These are phyloP conservation scores for Seiridium cupressi DNA, from an alignment of 2,329 filamentous ascomycete species.

Conservation along the genomic window DNA sequence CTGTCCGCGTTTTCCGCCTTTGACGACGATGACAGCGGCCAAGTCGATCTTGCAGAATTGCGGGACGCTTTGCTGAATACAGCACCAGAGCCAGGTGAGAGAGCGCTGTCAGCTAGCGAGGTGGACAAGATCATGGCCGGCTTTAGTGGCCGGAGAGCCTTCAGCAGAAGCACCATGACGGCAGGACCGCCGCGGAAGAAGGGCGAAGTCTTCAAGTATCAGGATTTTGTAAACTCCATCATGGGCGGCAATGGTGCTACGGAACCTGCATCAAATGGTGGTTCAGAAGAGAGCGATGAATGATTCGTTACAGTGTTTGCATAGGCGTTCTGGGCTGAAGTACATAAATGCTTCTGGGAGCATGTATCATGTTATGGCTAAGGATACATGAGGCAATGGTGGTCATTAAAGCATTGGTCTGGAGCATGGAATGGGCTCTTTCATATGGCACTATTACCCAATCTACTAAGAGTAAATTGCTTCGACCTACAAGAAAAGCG, in stretches of 20 bases:
- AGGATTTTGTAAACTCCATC: slow-evolving; percentile 80
- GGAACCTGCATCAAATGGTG: slow-evolving; percentile 25
- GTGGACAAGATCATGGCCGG: slow-evolving; percentile 85
- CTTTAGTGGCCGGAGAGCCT: slow-evolving; percentile 63
- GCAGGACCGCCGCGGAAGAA: slow-evolving; percentile 57
- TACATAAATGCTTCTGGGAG: background rate
- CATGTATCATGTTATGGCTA: background rate
- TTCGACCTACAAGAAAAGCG: too few relatives aligned
- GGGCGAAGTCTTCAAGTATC: slow-evolving; percentile 89
- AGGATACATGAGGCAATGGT: background rate
- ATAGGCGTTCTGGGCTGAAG: slow-evolving; percentile 9
- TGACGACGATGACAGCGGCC: slow-evolving; percentile 92
- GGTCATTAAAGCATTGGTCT: too few relatives aligned
- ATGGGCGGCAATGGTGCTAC: slow-evolving; percentile 47
- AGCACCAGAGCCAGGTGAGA: slow-evolving; percentile 70
- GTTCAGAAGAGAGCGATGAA: slow-evolving; percentile 24
- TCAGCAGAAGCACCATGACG: slow-evolving; percentile 31
- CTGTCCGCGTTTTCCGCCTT: slow-evolving; percentile 91
- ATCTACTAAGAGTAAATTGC: too few relatives aligned
- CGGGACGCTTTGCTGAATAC: slow-evolving; percentile 82
- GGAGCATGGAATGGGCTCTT: too few relatives aligned
- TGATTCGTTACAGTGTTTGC: slow-evolving; percentile 22
- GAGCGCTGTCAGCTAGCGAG: slow-evolving; percentile 65
- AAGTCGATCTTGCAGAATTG: slow-evolving; percentile 81
- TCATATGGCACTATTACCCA: too few relatives aligned